Evolutionary conservation across 2,329 filamentous ascomycete species (phyloP), one percentile per base, ranked within the genome.

Genomic region (Alternaria novae-zelandiae): DNA sequence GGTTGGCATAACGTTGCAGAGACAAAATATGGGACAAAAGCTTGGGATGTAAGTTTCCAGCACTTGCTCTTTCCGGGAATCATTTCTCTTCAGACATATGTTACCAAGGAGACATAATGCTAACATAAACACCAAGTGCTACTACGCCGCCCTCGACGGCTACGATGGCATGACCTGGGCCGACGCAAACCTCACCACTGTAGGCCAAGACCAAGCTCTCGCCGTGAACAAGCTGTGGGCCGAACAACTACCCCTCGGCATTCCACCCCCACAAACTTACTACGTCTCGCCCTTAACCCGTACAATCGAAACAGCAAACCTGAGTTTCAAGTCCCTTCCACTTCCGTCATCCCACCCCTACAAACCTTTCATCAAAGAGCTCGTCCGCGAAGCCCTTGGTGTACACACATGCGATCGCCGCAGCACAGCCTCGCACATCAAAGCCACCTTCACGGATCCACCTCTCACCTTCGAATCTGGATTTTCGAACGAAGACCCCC

Each of bases 321-420:
- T 88, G 28, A 89, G 88, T 4, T 92, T 90, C 75, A 72, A 74
- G 3, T 80, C 76, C 13, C 82, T 91, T 4, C 68, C 80, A 1
- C 73, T 90, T 1, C 87, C 87, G 25, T 25, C 25, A 25, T 25
- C 23, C 4, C 74, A 76, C 11, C 83, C 83, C 0, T 91, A 91
- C 71, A 78, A 77, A 3, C 90, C 89, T 0, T 78, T 83, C 6
- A 81, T 91, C 63, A 91, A 90, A 78, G 90, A 92, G 73, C 77
- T 86, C 28, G 81, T 91, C 65, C 84, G 90, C 30, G 90, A 92
- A 77, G 86, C 86, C 4, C 86, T 92, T 54, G 88, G 87, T 54
- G 85, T 89, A 17, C 90, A 91, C 72, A 91, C 89, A 0, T 92
- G 90, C 73, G 89, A 92, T 76, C 84, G 86, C 25, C 84, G 90